These are phyloP conservation scores for Ophiosphaerella narmari DNA, from an alignment of 2,329 filamentous ascomycete genomes.

Conservation along the genomic window DNA sequence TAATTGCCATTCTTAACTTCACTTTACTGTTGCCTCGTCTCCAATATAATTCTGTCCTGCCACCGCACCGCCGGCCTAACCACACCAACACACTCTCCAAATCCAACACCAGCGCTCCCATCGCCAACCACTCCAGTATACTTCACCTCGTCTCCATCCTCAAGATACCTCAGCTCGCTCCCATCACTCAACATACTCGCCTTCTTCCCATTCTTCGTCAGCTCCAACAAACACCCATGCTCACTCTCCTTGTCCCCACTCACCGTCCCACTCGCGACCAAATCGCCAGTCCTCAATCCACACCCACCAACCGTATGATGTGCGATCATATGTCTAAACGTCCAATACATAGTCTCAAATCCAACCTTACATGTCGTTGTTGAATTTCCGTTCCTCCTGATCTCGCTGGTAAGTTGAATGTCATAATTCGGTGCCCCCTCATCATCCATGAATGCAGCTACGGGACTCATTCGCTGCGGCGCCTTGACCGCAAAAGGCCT, in stretches of 20 bases:
- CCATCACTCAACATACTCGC: conserved; percentile 34
- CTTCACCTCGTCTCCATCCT: conserved; percentile 49
- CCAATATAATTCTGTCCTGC: background rate
- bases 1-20: too few species aligned
- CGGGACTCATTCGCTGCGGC: conserved; percentile 23
- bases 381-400: conserved; percentile 21
- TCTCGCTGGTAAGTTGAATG: conserved; percentile 26
- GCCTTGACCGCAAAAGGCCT: conserved; percentile 36
- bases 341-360: conserved; percentile 52
- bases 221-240: conserved; percentile 51
- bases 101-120: conserved; percentile 41
- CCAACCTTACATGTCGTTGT: conserved; percentile 35
- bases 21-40: too few species aligned
- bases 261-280: conserved; percentile 53
- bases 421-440: conserved; percentile 27
- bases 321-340: conserved; percentile 51
- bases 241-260: conserved; percentile 45
- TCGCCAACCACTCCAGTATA: conserved; percentile 45
- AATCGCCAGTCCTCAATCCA: conserved; percentile 48
- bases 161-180: conserved; percentile 44
- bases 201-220: conserved; percentile 44
- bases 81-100: conserved; percentile 48
- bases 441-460: conserved; percentile 33
- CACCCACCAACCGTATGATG: conserved; percentile 52
- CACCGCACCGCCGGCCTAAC: conserved; percentile 33